A percentile compares a stretch with the other conserved stretches of the same genome.
These are phyloP conservation scores for Aspergillus bombycis DNA, from an alignment of 2,329 filamentous ascomycete species.

Conservation along the genomic window DNA sequence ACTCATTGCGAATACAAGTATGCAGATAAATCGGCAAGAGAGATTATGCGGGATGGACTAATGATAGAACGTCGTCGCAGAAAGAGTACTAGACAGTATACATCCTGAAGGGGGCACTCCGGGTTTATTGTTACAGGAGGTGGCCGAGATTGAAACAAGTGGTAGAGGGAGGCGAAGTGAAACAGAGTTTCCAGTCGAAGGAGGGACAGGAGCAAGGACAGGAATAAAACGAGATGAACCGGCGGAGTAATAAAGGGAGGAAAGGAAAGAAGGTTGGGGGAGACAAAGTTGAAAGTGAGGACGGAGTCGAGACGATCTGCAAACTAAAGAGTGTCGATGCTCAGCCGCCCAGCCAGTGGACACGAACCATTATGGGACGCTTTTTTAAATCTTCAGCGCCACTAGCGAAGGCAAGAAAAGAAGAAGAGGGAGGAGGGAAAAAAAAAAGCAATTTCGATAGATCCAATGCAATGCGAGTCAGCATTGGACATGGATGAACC, in stretches of 20 bases:
- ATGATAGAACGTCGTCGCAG: background rate
- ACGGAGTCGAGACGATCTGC: constrained; percentile 5
- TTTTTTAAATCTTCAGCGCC: background rate
- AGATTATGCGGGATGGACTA: constrained; percentile 18
- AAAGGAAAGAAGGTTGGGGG: background rate
- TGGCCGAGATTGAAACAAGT: background rate
- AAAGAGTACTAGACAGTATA: constrained; percentile 19
- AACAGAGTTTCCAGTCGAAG: background rate
- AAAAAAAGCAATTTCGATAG: constrained; percentile 1
- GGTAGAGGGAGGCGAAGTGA: background rate
- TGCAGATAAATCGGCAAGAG: constrained; percentile 2
- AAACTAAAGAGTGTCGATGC: constrained; percentile 3
- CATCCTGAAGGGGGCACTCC: constrained; percentile 16
- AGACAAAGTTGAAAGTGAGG: constrained; percentile 5
- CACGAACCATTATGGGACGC: background rate
- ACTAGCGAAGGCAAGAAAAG: constrained; percentile 3
- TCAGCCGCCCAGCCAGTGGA: constrained; percentile 1
- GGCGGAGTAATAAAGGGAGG: background rate
- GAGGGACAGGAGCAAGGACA: background rate
- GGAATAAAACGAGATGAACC: background rate
- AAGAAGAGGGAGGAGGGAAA: background rate
- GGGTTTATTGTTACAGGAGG: constrained; percentile 12
- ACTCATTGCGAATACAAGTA: constrained; percentile 32
- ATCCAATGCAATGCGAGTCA: background rate
- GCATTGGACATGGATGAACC: background rate